Evolutionary conservation across 495 filamentous ascomycete genomes (phyloP).

Genomic region (Hapsidospora chrysogenum): DNA sequence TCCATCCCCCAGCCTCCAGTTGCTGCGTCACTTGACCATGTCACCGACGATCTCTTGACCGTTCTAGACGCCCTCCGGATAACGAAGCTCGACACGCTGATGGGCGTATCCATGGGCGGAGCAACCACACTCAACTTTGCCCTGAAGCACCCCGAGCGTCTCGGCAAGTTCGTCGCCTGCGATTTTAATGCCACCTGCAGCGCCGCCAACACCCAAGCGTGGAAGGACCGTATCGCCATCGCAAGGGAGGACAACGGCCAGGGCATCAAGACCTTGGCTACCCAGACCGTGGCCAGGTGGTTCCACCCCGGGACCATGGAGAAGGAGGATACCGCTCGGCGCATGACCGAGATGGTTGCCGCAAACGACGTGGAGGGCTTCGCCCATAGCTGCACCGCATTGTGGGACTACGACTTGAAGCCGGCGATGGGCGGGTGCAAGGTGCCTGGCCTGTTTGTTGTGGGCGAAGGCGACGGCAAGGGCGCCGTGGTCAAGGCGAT

Average conservation of each 20-base stretch:
- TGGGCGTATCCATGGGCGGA: conserved; percentile 67
- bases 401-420: conserved; percentile 61
- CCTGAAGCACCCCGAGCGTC: conserved; percentile 40
- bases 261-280: conserved; percentile 40
- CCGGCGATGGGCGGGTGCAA: conserved; percentile 38
- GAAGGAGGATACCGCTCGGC: conserved; percentile 32
- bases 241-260: conserved; percentile 32
- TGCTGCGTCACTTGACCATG: conserved; percentile 38
- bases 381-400: conserved; percentile 46
- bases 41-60: conserved; percentile 45
- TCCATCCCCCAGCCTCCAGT: conserved; percentile 24
- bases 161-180: conserved; percentile 51
- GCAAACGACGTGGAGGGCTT: conserved; percentile 55
- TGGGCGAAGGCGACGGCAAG: conserved; percentile 46
- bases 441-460: conserved; percentile 49
- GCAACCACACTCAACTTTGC: conserved; percentile 56
- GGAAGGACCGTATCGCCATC: conserved; percentile 59
- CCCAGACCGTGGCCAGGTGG: conserved; percentile 55
- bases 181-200: conserved; percentile 58
- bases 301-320: conserved; percentile 44
- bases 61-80: conserved; percentile 45
- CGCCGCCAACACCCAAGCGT: conserved; percentile 53
- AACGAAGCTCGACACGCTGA: conserved; percentile 37
- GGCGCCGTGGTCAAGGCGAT: conserved; percentile 62
- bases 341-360: conserved; percentile 36